phyloP scores from a whole-genome alignment of 1,284 basidiomycete species.

The Boletus sp. region DNA sequence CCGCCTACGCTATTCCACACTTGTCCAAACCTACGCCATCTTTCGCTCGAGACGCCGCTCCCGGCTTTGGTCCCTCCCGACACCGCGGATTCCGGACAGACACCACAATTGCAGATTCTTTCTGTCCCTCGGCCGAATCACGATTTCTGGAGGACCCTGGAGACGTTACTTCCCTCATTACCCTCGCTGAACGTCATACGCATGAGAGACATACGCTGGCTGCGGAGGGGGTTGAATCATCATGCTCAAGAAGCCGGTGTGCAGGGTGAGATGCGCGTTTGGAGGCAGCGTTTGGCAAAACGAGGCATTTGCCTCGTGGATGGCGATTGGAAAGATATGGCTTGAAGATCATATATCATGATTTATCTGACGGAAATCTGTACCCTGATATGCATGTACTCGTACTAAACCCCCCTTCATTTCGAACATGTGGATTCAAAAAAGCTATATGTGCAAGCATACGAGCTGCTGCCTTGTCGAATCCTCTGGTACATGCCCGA shows the following conservation, averaged over 20 bases:
- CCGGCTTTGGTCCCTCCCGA: constrained; percentile 42
- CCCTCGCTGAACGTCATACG: constrained; percentile 55
- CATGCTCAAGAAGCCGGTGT: constrained; percentile 66
- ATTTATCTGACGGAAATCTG: constrained; percentile 12
- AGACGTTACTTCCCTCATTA: constrained; percentile 51
- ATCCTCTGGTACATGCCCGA: too few species aligned
- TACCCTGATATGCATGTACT: constrained; percentile 6
- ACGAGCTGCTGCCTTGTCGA: not conserved
- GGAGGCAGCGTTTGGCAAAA: constrained; percentile 56
- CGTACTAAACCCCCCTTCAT: constrained; percentile 3
- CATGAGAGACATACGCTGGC: constrained; percentile 67
- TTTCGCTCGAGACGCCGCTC: constrained; percentile 65
- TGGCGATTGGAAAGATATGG: constrained; percentile 57
- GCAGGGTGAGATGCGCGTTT: constrained; percentile 72
- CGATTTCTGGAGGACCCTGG: constrained; percentile 53
- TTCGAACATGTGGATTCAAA: not conserved
- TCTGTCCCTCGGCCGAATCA: constrained; percentile 66
- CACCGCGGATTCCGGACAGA: constrained; percentile 30
- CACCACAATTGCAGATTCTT: constrained; percentile 55
- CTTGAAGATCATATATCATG: constrained; percentile 19
- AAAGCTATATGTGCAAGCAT: not conserved
- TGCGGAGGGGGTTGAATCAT: constrained; percentile 58
- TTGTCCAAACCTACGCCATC: constrained; percentile 56
- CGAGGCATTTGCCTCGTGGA: constrained; percentile 60
- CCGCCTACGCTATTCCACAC: constrained; percentile 49